Conservation (phyloP, 106 monocot species). For the Acorus calamus region DNA sequence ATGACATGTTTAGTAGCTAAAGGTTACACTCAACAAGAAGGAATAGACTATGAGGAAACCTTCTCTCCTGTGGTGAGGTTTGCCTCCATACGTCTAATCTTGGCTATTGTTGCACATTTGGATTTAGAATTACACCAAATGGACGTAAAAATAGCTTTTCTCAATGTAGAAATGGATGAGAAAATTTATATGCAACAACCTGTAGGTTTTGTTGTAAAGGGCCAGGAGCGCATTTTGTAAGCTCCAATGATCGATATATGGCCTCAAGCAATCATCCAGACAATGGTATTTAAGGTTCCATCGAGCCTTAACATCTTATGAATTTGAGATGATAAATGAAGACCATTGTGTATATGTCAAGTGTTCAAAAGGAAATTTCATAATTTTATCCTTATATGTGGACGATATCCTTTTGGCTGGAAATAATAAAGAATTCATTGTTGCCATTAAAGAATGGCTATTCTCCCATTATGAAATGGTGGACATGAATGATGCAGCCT, state of each 20-base stretch:
- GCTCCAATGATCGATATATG: not conserved
- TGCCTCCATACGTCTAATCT: too few relatives aligned
- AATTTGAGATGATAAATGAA: not conserved
- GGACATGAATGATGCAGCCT: not conserved
- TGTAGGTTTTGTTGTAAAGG: not conserved
- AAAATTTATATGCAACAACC: not conserved
- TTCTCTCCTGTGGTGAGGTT: too few relatives aligned
- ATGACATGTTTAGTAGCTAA: too few relatives aligned
- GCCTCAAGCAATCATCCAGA: not conserved
- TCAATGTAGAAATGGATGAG: not conserved
- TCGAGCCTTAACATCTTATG: not conserved
- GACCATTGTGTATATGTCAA: slow-evolving; percentile 2
- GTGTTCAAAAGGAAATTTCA: not conserved
- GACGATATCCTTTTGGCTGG: not conserved
- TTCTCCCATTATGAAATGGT: not conserved
- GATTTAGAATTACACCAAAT: not conserved
- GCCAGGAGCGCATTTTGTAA: not conserved
- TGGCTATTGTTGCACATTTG: too few relatives aligned
- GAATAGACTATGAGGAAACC: too few relatives aligned
- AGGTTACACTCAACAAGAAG: too few relatives aligned
- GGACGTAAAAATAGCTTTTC: not conserved
- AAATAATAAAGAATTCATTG: not conserved
- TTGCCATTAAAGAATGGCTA: not conserved
- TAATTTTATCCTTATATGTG: not conserved
- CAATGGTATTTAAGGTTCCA: not conserved